Evolutionary conservation across 2,329 filamentous ascomycete genomes (phyloP), one percentile per base, ranked within the genome.

Genomic region (Aspergillus sojae): DNA sequence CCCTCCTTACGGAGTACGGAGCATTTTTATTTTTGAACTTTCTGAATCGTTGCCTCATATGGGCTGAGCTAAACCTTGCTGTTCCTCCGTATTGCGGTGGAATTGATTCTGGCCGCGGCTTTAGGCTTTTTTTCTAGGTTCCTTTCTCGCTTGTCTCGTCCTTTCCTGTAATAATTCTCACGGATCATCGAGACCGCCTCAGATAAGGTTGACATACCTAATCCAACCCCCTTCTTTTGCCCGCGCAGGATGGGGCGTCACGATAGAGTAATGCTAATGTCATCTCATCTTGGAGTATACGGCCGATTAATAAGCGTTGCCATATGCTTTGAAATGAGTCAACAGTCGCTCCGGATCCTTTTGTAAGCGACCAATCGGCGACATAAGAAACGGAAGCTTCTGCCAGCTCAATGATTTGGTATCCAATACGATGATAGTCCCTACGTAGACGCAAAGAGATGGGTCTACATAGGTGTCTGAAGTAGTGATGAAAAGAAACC

Each of bases 11-110:
- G 23, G 54, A 21, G 28, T 46, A 45, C 58, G 19, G 54, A 21
- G 36, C 10, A n/a, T 12, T 34, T 34, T 11, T 28, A 5, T n/a
- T 36, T 45, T 12, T 55, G 11, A n/a, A 53, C 56, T 26, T 32
- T 56, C 57, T 5, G 58, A 54, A 50, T 53, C 23, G 57, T 57
- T 54, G 53, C 43, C 10, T 45, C 48, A 61, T 53, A 54, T 54
- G 9, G 14, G 48, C 16, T 19, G 14, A 2, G 45, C 11, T 36
- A 26, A n/a, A 58, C 16, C 36, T 19, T 45, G 53, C 34, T 46
- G 55, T 61, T 36, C 45, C 57, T 60, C 64, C 56, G 64, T 48
- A 53, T 62, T 52, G 58, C 52, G 59, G 64, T 54, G 62, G 55
- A 63, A 57, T 65, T 46, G 30, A 52, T 36, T 36, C 34, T 36